These are phyloP conservation scores for Ceratocystis diversiconidia DNA, from an alignment of 2,329 filamentous ascomycete genomes.

Conservation along the genomic window DNA sequence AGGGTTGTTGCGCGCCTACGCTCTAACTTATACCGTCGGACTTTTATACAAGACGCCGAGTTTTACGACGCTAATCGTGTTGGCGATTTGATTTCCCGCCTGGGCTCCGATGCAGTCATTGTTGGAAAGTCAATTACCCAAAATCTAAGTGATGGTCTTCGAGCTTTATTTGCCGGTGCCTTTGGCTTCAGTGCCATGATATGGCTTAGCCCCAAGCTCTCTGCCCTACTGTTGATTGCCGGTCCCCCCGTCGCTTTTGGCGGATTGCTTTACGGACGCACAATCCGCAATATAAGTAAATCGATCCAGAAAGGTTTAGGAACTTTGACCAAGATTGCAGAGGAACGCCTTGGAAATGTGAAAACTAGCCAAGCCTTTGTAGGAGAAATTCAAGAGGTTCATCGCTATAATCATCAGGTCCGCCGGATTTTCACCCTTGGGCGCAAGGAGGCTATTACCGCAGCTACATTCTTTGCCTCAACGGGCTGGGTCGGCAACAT, in stretches of 20 bases:
- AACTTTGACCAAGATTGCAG: conserved; percentile 87
- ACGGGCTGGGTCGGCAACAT: conserved; percentile 92
- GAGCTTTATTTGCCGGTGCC: conserved; percentile 75
- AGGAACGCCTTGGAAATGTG: conserved; percentile 93
- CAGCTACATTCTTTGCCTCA: conserved; percentile 74
- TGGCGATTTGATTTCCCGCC: conserved; percentile 85
- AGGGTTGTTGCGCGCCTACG: conserved; percentile 81
- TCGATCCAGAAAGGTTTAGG: conserved; percentile 90
- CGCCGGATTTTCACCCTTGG: conserved; percentile 85
- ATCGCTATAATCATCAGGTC: conserved; percentile 82
- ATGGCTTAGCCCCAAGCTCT: conserved; percentile 86
- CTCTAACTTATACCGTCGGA: conserved; percentile 78
- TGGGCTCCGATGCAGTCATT: conserved; percentile 93
- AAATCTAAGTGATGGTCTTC: conserved; percentile 89
- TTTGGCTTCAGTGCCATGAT: conserved; percentile 88
- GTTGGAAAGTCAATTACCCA: conserved; percentile 98
- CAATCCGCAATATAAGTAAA: conserved; percentile 77
- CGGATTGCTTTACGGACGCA: conserved; percentile 80
- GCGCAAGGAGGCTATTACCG: conserved; percentile 71
- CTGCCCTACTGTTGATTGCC: conserved; percentile 70
- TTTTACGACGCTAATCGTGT: conserved; percentile 98
- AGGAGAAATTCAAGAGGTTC: conserved; percentile 79
- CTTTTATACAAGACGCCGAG: conserved; percentile 93
- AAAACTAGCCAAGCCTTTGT: conserved; percentile 94
- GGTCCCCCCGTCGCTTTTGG: conserved; percentile 83